A percentile compares a stretch with the other conserved stretches of the same genome.
Conservation (phyloP, 1,284 basidiomycete species). For the Trichosporon ovoides region DNA sequence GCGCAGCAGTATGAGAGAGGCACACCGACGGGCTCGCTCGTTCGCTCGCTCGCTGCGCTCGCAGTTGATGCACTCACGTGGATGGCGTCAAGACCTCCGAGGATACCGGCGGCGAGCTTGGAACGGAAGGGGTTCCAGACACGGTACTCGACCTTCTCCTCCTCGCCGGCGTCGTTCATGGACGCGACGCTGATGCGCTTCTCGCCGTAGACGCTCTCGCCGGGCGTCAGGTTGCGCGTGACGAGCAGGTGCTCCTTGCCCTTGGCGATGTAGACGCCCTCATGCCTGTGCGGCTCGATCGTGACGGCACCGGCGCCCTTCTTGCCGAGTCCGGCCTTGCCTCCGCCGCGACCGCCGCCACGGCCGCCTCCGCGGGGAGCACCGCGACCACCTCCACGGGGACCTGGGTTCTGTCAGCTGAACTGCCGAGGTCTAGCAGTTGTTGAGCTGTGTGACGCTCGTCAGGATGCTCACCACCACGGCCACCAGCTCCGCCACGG, state of each 20-base stretch:
- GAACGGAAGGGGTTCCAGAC: slow-evolving; percentile 99
- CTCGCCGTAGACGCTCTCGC: slow-evolving; percentile 97
- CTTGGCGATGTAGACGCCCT: slow-evolving; percentile 89
- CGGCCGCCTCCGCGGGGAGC: slow-evolving; percentile 51
- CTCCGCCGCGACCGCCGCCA: slow-evolving; percentile 49
- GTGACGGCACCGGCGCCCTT: slow-evolving; percentile 79
- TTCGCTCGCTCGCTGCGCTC: too few species aligned
- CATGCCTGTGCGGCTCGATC: slow-evolving; percentile 91
- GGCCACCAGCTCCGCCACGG: slow-evolving; percentile 29
- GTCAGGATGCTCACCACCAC: slow-evolving; percentile 27
- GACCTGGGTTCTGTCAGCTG: slow-evolving; percentile 19
- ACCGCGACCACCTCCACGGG: slow-evolving; percentile 28
- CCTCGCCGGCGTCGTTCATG: slow-evolving; percentile 57
- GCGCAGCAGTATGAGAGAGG: too few species aligned
- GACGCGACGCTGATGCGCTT: slow-evolving; percentile 85
- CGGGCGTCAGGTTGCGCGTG: slow-evolving; percentile 95
- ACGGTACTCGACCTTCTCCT: slow-evolving; percentile 90
- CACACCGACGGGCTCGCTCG: too few species aligned
- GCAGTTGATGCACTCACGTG: slow-evolving; percentile 52
- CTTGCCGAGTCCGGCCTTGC: slow-evolving; percentile 55
- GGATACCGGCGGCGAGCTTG: slow-evolving; percentile 94
- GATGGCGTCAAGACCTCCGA: slow-evolving; percentile 92
- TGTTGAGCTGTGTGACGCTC: slow-evolving; percentile 41
- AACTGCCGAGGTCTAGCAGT: too few species aligned
- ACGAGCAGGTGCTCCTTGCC: slow-evolving; percentile 92